Conservation (phyloP, 2,329 filamentous ascomycete species). For the Talaromyces amestolkiae region DNA sequence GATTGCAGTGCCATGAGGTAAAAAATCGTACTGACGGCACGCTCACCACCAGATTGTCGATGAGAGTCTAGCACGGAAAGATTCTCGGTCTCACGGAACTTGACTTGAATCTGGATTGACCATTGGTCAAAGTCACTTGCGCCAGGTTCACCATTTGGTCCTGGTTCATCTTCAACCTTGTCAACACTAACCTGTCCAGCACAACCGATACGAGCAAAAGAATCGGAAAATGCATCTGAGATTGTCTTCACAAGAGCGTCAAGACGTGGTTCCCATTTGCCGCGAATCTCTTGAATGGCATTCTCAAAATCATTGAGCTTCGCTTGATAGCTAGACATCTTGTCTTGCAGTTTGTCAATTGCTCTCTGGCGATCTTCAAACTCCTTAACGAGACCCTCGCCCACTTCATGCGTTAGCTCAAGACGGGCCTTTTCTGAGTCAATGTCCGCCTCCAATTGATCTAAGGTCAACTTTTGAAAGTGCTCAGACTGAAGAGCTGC, state of each 20-base stretch:
- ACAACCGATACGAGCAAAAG: slow-evolving; percentile 91
- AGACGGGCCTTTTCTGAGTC: slow-evolving; percentile 71
- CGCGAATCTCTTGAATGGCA: slow-evolving; percentile 65
- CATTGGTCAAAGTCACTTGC: slow-evolving; percentile 85
- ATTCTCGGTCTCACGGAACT: slow-evolving; percentile 82
- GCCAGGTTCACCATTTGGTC: slow-evolving; percentile 30
- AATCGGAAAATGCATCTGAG: slow-evolving; percentile 86
- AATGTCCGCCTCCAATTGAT: slow-evolving; percentile 71
- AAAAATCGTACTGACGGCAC: slow-evolving; percentile 95
- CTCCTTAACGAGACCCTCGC: slow-evolving; percentile 70
- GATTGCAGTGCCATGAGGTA: slow-evolving; percentile 97
- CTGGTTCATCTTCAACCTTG: slow-evolving; percentile 57
- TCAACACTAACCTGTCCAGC: slow-evolving; percentile 84
- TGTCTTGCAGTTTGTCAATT: slow-evolving; percentile 64
- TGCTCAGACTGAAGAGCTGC: slow-evolving; percentile 39
- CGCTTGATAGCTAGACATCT: slow-evolving; percentile 55
- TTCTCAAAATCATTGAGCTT: slow-evolving; percentile 56
- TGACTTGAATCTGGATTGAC: slow-evolving; percentile 91
- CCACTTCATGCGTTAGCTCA: slow-evolving; percentile 75
- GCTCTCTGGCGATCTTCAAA: slow-evolving; percentile 70
- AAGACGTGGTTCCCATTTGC: slow-evolving; percentile 77
- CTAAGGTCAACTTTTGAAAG: slow-evolving; percentile 54
- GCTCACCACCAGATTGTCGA: slow-evolving; percentile 92
- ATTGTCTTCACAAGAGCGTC: slow-evolving; percentile 76
- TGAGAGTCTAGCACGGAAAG: slow-evolving; percentile 85